Conservation (phyloP, 352 stramenopile species). For the Globisporangium polare region DNA sequence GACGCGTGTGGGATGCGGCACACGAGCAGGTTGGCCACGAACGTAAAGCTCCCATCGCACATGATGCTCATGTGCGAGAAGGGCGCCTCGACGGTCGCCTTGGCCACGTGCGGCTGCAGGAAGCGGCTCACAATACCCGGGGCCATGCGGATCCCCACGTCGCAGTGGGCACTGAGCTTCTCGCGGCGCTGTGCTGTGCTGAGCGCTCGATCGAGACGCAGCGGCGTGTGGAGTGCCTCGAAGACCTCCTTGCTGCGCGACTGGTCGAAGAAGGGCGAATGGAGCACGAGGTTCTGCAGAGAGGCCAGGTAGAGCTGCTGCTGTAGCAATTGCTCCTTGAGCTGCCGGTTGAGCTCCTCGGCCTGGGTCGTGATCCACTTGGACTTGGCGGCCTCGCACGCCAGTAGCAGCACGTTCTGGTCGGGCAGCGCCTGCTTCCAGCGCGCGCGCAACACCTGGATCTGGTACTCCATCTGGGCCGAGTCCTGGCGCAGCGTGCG, state of each 20-base stretch:
- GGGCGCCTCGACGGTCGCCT: conserved; percentile 26
- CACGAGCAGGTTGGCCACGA: conserved; percentile 48
- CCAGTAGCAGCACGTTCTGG: conserved; percentile 24
- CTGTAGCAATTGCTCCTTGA: conserved; percentile 56
- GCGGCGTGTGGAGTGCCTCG: conserved; percentile 39
- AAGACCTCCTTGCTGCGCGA: conserved; percentile 54
- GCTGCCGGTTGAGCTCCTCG: conserved; percentile 42
- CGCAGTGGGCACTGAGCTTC: conserved; percentile 33
- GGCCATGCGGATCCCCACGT: conserved; percentile 25
- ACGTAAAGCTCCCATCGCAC: conserved; percentile 39
- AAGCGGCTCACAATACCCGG: conserved; percentile 40
- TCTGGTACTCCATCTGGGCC: conserved; percentile 32
- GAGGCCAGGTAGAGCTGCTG: conserved; percentile 63
- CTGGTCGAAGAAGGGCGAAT: conserved; percentile 40
- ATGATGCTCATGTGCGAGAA: conserved; percentile 65
- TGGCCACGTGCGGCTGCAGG: conserved; percentile 24
- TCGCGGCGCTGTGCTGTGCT: conserved; percentile 21
- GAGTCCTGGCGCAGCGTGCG: conserved; percentile 42
- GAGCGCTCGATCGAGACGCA: conserved; percentile 19
- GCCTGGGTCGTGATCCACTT: conserved; percentile 50
- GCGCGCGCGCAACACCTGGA: conserved; percentile 36
- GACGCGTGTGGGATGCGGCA: conserved; percentile 40
- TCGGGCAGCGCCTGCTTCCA: conserved; percentile 41
- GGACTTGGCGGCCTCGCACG: conserved; percentile 43
- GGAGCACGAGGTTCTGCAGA: conserved; percentile 45